Evolutionary conservation across 768 basidiomycete species (phyloP), one percentile per base, ranked within the genome.

Genomic region (Sarcodon sp.): DNA sequence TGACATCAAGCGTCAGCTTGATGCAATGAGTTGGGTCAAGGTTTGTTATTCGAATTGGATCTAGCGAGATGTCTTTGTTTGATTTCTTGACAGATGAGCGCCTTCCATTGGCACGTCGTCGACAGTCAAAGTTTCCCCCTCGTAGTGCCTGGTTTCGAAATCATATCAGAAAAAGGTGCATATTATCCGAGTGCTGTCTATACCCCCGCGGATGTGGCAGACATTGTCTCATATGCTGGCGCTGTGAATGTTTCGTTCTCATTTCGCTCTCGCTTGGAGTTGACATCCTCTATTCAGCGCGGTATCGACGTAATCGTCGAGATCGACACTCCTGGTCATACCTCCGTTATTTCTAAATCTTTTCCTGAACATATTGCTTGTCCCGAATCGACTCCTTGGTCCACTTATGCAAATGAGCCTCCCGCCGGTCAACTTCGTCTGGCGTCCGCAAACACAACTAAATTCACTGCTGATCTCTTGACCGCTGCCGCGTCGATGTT

Each of bases 21-120:
- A 87, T 54, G 77, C 81, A 2, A 87, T 87, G 83, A 78, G 77
- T 54, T 76, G 74, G 69, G 79, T 80, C 52, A 89, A 58, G 49
- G 56, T 55, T 16, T 1, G 13, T 15, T 31, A 7, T n/a, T 35
- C 11, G 47, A 16, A 31, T 11, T 35, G 41, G 18, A 18, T 3
- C 6, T 38, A 34, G 13, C 15, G 37, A 4, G n/a, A 49, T 18
- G 7, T n/a, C 12, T 8, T 47, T 4, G 44, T 11, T 35, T 6
- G 10, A 47, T 47, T 44, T 52, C 51, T 54, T 37, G 59, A 52
- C 43, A 72, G 69, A 64, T 76, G 51, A 76, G 69, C 55, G 61
- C 65, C 33, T 69, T 72, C 55, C 69, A 72, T 52, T 71, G 67
- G 69, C 69, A 74, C 55, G 57, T 72, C 47, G 66, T 70, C 16